Conservation (phyloP, 106 monocot species). For the Dendrobium huoshanense region DNA sequence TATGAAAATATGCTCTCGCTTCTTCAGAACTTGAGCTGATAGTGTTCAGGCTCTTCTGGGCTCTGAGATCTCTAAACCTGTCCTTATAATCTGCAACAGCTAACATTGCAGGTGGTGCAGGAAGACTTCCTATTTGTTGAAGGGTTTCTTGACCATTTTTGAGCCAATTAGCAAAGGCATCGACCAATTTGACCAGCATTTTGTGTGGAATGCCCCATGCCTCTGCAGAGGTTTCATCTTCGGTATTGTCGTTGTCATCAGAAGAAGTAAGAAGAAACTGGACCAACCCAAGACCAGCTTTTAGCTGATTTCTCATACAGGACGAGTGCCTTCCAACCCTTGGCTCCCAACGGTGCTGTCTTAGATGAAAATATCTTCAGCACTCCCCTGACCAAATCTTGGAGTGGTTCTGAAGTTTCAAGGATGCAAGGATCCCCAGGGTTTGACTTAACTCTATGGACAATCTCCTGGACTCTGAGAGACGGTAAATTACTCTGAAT, state of each 20-base stretch:
- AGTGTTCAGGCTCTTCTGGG: conserved; percentile 88
- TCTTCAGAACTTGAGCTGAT: conserved; percentile 81
- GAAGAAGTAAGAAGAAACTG: conserved; percentile 24
- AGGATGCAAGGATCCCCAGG: conserved; percentile 93
- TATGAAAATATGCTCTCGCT: conserved; percentile 70
- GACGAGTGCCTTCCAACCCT: conserved; percentile 77
- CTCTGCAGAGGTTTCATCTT: conserved; percentile 89
- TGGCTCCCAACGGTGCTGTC: conserved; percentile 93
- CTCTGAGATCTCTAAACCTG: conserved; percentile 85
- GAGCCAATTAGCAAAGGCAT: conserved; percentile 96
- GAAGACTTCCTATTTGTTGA: conserved; percentile 86
- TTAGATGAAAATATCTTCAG: conserved; percentile 85
- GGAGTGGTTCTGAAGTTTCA: conserved; percentile 88
- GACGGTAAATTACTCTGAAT: conserved; percentile 36
- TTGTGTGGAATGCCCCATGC: conserved; percentile 94
- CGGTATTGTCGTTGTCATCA: conserved; percentile 36
- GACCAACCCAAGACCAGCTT: conserved; percentile 82
- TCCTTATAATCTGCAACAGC: conserved; percentile 70
- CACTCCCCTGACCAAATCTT: conserved; percentile 89
- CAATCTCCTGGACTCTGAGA: conserved; percentile 81
- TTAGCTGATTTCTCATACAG: conserved; percentile 71
- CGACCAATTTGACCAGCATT: conserved; percentile 93
- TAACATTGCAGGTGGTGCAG: conserved; percentile 56
- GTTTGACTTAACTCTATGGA: conserved; percentile 60
- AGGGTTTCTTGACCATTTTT: conserved; percentile 91